These are phyloP conservation scores for Coemansia sp. DNA, from an alignment of 192 early-diverging fungal species.

Conservation along the genomic window DNA sequence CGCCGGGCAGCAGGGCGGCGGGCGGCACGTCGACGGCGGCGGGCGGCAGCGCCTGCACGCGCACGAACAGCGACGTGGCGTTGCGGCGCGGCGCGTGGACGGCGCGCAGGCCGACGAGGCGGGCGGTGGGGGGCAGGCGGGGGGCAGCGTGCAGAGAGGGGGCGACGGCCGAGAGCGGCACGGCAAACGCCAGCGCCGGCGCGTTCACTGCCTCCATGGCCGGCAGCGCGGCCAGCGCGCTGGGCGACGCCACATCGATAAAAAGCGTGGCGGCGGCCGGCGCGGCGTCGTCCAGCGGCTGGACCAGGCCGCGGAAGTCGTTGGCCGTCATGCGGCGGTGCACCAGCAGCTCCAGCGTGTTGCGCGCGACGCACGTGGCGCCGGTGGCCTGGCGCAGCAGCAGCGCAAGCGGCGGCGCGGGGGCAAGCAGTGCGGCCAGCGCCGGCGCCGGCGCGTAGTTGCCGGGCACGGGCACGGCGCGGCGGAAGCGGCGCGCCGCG, in stretches of 20 bases:
- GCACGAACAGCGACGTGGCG: no score
- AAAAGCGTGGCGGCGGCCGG: constrained; percentile 18
- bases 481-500: constrained; percentile 7
- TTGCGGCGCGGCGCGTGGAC: neutral
- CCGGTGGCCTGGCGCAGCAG: constrained; percentile 37
- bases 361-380: constrained; percentile 12
- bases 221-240: neutral
- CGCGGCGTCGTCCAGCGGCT: constrained; percentile 14
- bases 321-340: constrained; percentile 42
- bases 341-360: constrained; percentile 28
- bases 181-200: constrained; percentile 27
- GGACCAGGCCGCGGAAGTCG: constrained; percentile 36
- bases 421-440: constrained; percentile 16
- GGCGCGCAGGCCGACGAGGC: constrained; percentile 25
- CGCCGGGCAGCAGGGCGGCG: neutral
- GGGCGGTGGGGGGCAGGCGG: neutral
- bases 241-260: constrained; percentile 8
- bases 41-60: constrained; percentile 6
- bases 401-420: constrained; percentile 9
- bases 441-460: constrained; percentile 34
- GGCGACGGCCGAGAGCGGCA: neutral
- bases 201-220: constrained; percentile 1
- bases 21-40: neutral
- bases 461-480: constrained; percentile 40
- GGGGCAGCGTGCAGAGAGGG: neutral